These are phyloP conservation scores for Nadsonia commutata DNA, from an alignment of 1,139 yeast genomes.

Conservation along the genomic window DNA sequence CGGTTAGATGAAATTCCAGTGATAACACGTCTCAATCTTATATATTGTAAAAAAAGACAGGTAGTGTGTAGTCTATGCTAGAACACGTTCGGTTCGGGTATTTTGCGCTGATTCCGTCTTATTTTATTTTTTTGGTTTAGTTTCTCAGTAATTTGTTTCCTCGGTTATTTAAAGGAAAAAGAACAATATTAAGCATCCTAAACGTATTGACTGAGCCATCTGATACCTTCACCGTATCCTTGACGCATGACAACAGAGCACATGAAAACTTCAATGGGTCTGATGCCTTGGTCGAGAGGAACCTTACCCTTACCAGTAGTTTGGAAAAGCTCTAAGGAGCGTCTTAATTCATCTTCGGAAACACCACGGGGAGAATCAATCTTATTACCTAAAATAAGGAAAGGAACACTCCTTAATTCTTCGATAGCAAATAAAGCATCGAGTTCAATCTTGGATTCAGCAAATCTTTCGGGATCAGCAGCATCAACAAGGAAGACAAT, in stretches of 20 bases:
- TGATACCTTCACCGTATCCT: conserved; percentile 92
- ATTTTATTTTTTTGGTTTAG: not conserved
- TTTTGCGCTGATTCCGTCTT: too few relatives aligned
- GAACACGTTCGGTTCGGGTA: too few relatives aligned
- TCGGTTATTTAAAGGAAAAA: not conserved
- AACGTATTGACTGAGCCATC: conserved; percentile 91
- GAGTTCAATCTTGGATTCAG: conserved; percentile 87
- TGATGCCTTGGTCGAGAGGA: conserved; percentile 55
- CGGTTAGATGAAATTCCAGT: too few relatives aligned
- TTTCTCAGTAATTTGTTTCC: not conserved
- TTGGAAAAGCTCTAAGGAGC: conserved; percentile 73
- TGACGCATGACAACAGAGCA: conserved; percentile 95
- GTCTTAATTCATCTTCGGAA: conserved; percentile 85
- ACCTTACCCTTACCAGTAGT: conserved; percentile 79
- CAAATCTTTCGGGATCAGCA: conserved; percentile 90
- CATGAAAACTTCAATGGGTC: conserved; percentile 96
- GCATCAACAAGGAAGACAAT: conserved; percentile 94
- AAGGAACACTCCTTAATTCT: conserved; percentile 80
- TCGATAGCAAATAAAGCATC: conserved; percentile 87
- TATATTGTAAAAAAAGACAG: too few relatives aligned
- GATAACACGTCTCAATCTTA: too few relatives aligned
- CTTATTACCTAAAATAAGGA: conserved; percentile 88
- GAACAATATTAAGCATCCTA: conserved; percentile 21
- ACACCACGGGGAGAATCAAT: conserved; percentile 91
- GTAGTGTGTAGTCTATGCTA: too few relatives aligned